phyloP scores from a whole-genome alignment of 1,139 yeast genomes.

The Yamadazyma kanchanaburiensis region DNA sequence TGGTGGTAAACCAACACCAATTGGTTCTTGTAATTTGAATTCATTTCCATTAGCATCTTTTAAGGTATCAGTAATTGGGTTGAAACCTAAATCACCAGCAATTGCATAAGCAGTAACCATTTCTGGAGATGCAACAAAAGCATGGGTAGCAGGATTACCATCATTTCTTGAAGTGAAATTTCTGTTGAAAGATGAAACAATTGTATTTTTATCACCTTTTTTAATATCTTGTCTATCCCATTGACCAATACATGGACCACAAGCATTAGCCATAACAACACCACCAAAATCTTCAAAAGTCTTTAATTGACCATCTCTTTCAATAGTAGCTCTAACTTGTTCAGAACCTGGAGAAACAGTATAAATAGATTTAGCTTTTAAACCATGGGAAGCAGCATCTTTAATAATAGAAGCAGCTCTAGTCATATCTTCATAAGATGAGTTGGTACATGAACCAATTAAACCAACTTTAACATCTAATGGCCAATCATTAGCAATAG shows the following conservation, averaged over 20 bases:
- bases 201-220: conserved; percentile 98
- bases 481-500: conserved; percentile 91
- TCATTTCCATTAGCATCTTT: conserved; percentile 94
- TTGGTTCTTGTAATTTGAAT: conserved; percentile 87
- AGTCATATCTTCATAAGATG: conserved; percentile 98
- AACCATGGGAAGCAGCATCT: conserved; percentile 89
- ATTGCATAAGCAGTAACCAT: conserved; percentile 94
- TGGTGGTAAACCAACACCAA: conserved; percentile 90
- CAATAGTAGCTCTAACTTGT: conserved; percentile 98
- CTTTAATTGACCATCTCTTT: conserved; percentile 91
- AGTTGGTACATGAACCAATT: conserved; percentile 99
- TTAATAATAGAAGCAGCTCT: conserved; percentile 92
- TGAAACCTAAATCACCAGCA: conserved; percentile 97
- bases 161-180: conserved; percentile 98
- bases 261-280: conserved; percentile 94
- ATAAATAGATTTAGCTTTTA: conserved; percentile 85
- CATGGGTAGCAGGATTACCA: conserved; percentile 98
- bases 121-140: conserved; percentile 98
- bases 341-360: conserved; percentile 99
- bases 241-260: conserved; percentile 99
- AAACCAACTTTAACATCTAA: conserved; percentile 90
- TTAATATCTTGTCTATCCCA: conserved; percentile 98
- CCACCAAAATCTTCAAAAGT: conserved; percentile 94
- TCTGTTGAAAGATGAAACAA: conserved; percentile 98
- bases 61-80: conserved; percentile 94